A percentile compares a stretch with the other conserved stretches of the same genome.
Conservation (phyloP, 371 early-diverging fungal species). For the Circinella minor region DNA sequence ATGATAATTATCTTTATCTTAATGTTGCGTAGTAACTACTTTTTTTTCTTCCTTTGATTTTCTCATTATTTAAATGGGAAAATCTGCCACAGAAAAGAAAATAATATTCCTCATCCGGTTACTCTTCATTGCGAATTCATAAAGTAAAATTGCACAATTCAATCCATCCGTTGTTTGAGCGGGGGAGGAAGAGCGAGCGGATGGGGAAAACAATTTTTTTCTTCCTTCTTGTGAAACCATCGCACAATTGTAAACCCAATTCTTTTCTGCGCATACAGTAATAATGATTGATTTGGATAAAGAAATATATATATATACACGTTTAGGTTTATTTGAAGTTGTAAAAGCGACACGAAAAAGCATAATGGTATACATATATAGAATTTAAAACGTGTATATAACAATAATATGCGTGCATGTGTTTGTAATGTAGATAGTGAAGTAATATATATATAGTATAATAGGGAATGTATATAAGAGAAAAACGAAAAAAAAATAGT, state of each 20-base stretch:
- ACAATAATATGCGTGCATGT: neutral
- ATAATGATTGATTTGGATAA: too few species aligned
- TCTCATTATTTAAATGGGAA: neutral
- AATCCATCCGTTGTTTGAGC: neutral
- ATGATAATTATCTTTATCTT: too few species aligned
- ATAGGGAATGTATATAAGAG: neutral
- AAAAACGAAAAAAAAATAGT: neutral
- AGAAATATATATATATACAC: too few species aligned
- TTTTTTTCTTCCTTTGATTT: neutral
- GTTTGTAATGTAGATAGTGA: neutral
- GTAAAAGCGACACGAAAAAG: too few species aligned
- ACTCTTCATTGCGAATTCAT: conserved; percentile 1
- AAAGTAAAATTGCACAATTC: neutral
- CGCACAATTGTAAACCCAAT: neutral
- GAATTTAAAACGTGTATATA: neutral
- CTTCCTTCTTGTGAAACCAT: neutral
- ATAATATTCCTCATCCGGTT: neutral
- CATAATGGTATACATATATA: too few species aligned
- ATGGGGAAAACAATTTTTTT: too few species aligned
- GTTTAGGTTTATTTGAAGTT: too few species aligned
- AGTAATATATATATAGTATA: neutral
- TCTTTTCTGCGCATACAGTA: too few species aligned
- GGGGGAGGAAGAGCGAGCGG: neutral
- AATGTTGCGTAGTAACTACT: too few species aligned
- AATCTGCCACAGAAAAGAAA: too few species aligned